These are phyloP conservation scores for Aspergillus uvarum DNA, from an alignment of 2,329 filamentous ascomycete genomes.

Conservation along the genomic window DNA sequence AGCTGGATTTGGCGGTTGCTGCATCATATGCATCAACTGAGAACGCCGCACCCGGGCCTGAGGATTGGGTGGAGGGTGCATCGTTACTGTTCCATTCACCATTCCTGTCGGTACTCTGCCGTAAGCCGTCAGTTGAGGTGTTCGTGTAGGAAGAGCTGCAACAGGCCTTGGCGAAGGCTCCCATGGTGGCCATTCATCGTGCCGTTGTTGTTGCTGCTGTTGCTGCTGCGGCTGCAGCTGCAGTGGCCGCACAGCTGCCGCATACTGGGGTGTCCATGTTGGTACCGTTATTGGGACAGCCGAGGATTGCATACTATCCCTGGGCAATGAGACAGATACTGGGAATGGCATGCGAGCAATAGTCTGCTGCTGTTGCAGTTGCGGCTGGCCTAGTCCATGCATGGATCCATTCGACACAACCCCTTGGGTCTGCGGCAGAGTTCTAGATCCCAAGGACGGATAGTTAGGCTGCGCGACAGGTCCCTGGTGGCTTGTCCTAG, in stretches of 20 bases:
- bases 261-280: not conserved
- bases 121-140: not conserved
- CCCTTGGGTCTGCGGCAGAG: not conserved
- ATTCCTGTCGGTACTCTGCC: not conserved
- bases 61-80: not conserved
- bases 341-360: not conserved
- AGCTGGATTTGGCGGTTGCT: not conserved
- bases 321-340: not conserved
- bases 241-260: not conserved
- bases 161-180: not conserved
- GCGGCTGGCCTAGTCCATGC: not conserved
- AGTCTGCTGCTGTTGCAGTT: not conserved
- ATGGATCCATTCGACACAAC: not conserved
- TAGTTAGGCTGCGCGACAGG: not conserved
- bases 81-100: not conserved
- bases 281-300: not conserved
- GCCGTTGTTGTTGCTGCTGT: not conserved
- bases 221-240: not conserved
- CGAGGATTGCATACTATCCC: not conserved
- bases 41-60: not conserved
- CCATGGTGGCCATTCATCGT: not conserved
- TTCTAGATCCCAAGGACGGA: not conserved
- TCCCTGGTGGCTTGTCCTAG: not conserved
- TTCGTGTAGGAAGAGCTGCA: not conserved
- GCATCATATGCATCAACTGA: not conserved